These are phyloP conservation scores for Micractinium sp. DNA, from an alignment of 139 green algal species.

Conservation along the genomic window DNA sequence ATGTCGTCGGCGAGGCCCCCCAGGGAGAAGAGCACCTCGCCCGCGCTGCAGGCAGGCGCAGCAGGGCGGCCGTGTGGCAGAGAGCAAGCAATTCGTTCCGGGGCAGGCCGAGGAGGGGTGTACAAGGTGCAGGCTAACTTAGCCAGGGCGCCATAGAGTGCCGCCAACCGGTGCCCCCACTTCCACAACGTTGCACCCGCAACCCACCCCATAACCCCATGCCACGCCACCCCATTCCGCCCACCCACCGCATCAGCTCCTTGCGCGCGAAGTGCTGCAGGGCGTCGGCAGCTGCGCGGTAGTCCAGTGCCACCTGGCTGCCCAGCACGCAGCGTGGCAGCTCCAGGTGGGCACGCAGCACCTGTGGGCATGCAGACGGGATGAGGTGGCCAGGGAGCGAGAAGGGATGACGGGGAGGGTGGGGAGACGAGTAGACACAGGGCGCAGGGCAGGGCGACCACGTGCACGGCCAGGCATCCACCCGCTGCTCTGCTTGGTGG, in stretches of 20 bases:
- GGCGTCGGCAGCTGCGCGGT: not conserved
- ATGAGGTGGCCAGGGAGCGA: no score
- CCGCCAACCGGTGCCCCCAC: no score
- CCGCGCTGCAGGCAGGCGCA: not conserved
- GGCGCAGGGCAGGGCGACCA: no score
- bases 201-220: not conserved
- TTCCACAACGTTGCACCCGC: not conserved
- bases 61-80: not conserved
- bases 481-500: no score
- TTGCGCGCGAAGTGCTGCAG: slow-evolving; percentile 10
- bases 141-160: no score
- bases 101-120: no score
- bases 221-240: not conserved
- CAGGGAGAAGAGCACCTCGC: slow-evolving; percentile 49
- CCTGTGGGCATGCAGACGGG: not conserved
- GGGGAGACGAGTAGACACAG: no score
- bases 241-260: slow-evolving; percentile 1
- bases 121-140: no score
- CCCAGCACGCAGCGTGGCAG: slow-evolving; percentile 29
- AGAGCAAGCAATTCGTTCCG: not conserved
- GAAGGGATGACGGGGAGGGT: no score
- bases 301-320: not conserved
- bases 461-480: no score
- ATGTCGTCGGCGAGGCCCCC: slow-evolving; percentile 49
- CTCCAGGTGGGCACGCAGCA: slow-evolving; percentile 46